Evolutionary conservation across 768 basidiomycete species (phyloP).

Genomic region (Tulasnella sp.): DNA sequence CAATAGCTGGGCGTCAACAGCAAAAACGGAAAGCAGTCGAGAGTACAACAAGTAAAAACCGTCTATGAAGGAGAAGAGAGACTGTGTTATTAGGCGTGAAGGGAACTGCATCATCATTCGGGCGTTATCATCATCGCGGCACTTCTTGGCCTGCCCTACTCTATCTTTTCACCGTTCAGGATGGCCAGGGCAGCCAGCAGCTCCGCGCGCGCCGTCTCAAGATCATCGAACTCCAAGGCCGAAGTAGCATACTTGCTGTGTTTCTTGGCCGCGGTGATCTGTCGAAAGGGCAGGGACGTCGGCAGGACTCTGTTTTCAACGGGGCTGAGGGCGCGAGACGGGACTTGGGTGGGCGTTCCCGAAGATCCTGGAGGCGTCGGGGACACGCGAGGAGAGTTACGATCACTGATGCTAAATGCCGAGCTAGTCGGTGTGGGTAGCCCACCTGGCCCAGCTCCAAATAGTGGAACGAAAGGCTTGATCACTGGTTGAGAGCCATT

Average conservation of each 20-base stretch:
- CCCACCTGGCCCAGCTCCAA: slow-evolving; percentile 2
- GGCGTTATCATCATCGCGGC: neutral
- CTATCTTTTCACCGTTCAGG: slow-evolving; percentile 26
- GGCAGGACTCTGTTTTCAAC: slow-evolving; percentile 18
- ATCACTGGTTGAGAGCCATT: slow-evolving; percentile 2
- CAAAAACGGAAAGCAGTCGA: neutral
- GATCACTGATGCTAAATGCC: no score
- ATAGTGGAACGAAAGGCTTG: slow-evolving; percentile 15
- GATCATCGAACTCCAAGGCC: slow-evolving; percentile 92
- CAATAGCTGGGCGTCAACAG: neutral
- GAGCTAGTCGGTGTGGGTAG: neutral
- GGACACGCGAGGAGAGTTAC: neutral
- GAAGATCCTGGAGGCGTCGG: slow-evolving; percentile 8
- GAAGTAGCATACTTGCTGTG: slow-evolving; percentile 90
- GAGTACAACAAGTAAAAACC: neutral
- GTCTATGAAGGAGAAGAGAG: neutral
- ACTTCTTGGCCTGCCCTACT: neutral
- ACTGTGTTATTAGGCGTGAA: slow-evolving; percentile 1
- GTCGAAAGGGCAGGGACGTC: slow-evolving; percentile 41
- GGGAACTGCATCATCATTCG: neutral
- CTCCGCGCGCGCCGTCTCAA: slow-evolving; percentile 75
- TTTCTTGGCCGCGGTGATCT: slow-evolving; percentile 73
- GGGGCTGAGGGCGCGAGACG: slow-evolving; percentile 5
- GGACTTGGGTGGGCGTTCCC: neutral
- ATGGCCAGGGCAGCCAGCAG: slow-evolving; percentile 61